These are phyloP conservation scores for Tulasnella calospora DNA, from an alignment of 768 basidiomycete species.

Conservation along the genomic window DNA sequence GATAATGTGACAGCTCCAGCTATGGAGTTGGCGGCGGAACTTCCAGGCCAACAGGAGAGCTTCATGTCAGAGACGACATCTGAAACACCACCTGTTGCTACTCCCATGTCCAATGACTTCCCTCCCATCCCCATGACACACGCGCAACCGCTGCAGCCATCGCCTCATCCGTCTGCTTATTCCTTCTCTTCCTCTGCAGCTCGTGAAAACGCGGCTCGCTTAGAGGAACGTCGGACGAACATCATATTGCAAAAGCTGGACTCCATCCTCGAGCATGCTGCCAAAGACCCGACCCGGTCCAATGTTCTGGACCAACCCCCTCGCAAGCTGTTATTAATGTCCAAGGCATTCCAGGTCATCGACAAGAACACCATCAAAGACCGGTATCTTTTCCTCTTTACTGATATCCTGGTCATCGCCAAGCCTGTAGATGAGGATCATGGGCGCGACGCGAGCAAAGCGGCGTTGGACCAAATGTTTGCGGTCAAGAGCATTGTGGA, in stretches of 20 bases:
- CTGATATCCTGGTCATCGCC: conserved; percentile 85
- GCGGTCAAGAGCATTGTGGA: conserved; percentile 86
- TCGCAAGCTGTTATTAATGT: conserved; percentile 75
- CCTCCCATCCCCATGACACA: neutral
- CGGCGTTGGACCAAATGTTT: conserved; percentile 65
- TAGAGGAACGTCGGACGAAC: conserved; percentile 12
- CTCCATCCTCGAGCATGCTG: conserved; percentile 59
- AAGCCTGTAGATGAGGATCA: conserved; percentile 68
- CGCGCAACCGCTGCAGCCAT: neutral
- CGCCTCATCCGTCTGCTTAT: neutral
- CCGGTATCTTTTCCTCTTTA: conserved; percentile 95
- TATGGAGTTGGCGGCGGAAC: conserved; percentile 13
- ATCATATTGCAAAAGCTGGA: conserved; percentile 61
- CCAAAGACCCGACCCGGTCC: conserved; percentile 55
- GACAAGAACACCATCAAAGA: conserved; percentile 93
- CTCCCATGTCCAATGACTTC: conserved; percentile 2
- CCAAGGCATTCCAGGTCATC: conserved; percentile 88
- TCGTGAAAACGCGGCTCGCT: neutral
- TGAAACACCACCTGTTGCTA: conserved; percentile 7
- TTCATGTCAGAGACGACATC: neutral
- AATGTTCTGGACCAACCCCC: conserved; percentile 77
- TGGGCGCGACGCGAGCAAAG: conserved; percentile 45
- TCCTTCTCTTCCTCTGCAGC: neutral
- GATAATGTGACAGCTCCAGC: conserved; percentile 1
- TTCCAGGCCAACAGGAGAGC: conserved; percentile 11